Evolutionary conservation across 108 stramenopile species (phyloP), one percentile per base, ranked within the genome.

Genomic region (Nannochloropsis gaditana): DNA sequence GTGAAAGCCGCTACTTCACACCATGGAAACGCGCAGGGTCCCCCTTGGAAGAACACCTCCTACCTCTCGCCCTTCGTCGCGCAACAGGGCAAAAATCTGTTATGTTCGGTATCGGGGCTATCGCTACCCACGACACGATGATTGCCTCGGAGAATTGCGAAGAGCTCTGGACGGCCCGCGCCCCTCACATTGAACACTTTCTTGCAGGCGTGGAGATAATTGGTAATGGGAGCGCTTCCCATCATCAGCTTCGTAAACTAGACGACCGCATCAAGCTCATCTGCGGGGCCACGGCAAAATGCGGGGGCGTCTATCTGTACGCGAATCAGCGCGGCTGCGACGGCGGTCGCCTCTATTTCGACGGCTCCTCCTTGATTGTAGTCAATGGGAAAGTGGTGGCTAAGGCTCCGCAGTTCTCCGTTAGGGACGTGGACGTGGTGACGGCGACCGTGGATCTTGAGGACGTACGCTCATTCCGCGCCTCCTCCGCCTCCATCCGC

Each of bases 281-380:
- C 45, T 21, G 84, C 42, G 43, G 82, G 41, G 86, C 88, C 43
- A 89, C 90, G 2, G 92, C 90, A 1, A 98, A 97, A 89, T 95
- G 96, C 89, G 99, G 99, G 9, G 99, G 99, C 1, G 92, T 97
- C n/a, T 99, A 99, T 86, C 85, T 99, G 44, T 99, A 97, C 87
- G 86, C 96, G 83, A 99, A 99, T 86, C 96, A 96, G 90, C 91
- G 96, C 21, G 99, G 99, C 43, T 97, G 97, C 85, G 99, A 98
- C 88, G 99, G 99, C 43, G 95, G 95, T 1, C 80, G 92, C 11
- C 82, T 94, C 11, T 99, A 98, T 86, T 99, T 89, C 87, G 99
- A 99, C 92, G 99, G 99, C 21, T 95, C 95, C 85, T 93, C 96
- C 10, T 90, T 97, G 47, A 96, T 99, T 89, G 95, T 94, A 2